phyloP scores from a whole-genome alignment of 2,329 filamentous ascomycete species.

The Aureobasidium subglaciale region DNA sequence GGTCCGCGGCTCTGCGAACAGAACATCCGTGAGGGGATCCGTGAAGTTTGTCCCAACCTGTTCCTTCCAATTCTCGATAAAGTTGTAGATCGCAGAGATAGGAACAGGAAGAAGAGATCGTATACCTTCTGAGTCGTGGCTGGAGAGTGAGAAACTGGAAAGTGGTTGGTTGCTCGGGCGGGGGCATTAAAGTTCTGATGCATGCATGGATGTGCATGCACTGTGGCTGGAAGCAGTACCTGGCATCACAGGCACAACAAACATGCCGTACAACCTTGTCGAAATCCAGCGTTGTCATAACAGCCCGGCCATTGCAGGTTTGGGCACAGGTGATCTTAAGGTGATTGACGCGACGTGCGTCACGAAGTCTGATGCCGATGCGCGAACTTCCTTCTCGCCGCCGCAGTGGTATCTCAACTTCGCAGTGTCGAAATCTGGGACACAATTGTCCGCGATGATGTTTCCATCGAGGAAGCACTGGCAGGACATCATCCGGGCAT shows the following conservation, averaged over 20 bases:
- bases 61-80: not conserved
- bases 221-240: not conserved
- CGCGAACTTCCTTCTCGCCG: not conserved
- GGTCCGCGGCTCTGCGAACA: slow-evolving; percentile 5
- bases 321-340: not conserved
- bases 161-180: slow-evolving; percentile 1
- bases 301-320: not conserved
- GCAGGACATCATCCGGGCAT: not conserved
- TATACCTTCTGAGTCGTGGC: not conserved
- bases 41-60: not conserved
- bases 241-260: not conserved
- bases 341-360: not conserved
- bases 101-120: not conserved
- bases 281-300: not conserved
- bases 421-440: not conserved
- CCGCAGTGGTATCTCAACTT: not conserved
- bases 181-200: slow-evolving; percentile 7
- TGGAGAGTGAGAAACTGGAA: not conserved
- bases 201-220: slow-evolving; percentile 11
- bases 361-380: not conserved
- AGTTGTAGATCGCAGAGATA: not conserved
- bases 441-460: not conserved
- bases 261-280: not conserved
- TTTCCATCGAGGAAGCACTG: not conserved
- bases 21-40: slow-evolving; percentile 5